These are phyloP conservation scores for Fonsecaea multimorphosa DNA, from an alignment of 2,329 filamentous ascomycete genomes.

Conservation along the genomic window DNA sequence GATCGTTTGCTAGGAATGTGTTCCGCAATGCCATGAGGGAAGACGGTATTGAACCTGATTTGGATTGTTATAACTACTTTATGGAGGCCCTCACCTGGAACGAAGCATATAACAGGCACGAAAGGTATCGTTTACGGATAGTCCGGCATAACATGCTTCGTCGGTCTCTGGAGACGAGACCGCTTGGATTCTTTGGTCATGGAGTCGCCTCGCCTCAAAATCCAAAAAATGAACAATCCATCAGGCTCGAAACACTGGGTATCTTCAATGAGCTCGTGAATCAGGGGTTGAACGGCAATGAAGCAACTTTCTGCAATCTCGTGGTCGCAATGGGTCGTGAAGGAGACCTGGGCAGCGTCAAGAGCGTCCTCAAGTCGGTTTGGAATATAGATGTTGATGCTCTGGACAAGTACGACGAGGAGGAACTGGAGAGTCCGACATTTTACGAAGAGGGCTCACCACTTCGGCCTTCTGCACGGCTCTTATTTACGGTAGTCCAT, in stretches of 20 bases:
- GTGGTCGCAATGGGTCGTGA: slow-evolving; percentile 61
- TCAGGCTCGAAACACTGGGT: slow-evolving; percentile 42
- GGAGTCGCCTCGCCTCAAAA: slow-evolving; percentile 31
- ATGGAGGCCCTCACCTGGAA: slow-evolving; percentile 60
- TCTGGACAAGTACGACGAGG: slow-evolving; percentile 46
- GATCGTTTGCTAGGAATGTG: slow-evolving; percentile 49
- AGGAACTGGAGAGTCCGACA: slow-evolving; percentile 45
- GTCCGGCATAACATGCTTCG: slow-evolving; percentile 39
- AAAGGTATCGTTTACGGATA: slow-evolving; percentile 49
- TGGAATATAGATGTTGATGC: slow-evolving; percentile 61
- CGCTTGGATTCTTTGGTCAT: slow-evolving; percentile 38
- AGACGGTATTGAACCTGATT: slow-evolving; percentile 51
- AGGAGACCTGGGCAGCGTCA: slow-evolving; percentile 56
- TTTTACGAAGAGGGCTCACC: slow-evolving; percentile 57
- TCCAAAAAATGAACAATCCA: slow-evolving; percentile 26
- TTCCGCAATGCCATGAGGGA: slow-evolving; percentile 54
- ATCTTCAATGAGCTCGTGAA: slow-evolving; percentile 58
- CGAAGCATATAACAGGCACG: slow-evolving; percentile 46
- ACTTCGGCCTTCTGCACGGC: slow-evolving; percentile 62
- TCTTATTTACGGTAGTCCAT: slow-evolving; percentile 72
- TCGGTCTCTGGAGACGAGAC: slow-evolving; percentile 35
- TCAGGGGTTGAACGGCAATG: slow-evolving; percentile 52
- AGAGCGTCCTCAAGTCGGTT: slow-evolving; percentile 56
- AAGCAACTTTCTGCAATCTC: slow-evolving; percentile 60
- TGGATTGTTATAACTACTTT: slow-evolving; percentile 62